Evolutionary conservation across 768 basidiomycete species (phyloP).

Genomic region (Panaeolus papilionaceus): DNA sequence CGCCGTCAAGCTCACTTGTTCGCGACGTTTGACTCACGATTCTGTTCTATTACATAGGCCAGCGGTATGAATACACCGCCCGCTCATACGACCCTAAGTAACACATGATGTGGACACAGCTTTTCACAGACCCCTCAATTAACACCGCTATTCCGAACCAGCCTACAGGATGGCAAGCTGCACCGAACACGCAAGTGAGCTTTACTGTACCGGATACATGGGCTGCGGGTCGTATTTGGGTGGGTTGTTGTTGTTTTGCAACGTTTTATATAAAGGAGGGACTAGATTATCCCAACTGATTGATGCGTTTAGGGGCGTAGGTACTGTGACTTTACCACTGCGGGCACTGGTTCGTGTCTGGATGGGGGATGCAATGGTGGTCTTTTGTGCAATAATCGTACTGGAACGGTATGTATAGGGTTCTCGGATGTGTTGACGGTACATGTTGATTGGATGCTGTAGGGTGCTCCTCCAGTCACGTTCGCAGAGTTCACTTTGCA

Average conservation of each 20-base stretch:
- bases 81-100: background rate
- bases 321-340: background rate
- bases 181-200: slow-evolving; percentile 4
- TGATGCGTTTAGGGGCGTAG: background rate
- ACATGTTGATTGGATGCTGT: slow-evolving; percentile 32
- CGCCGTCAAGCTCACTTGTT: background rate
- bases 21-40: background rate
- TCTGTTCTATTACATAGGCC: background rate
- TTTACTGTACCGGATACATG: slow-evolving; percentile 7
- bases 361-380: slow-evolving; percentile 2
- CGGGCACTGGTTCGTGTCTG: background rate
- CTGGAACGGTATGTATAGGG: background rate
- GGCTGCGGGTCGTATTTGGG: slow-evolving; percentile 1
- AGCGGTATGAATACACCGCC: background rate
- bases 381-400: slow-evolving; percentile 3
- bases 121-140: background rate
- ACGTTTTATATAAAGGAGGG: background rate
- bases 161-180: slow-evolving; percentile 4
- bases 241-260: background rate
- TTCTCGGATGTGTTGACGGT: background rate
- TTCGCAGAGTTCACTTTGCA: slow-evolving; percentile 15
- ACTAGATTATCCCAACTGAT: background rate
- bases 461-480: slow-evolving; percentile 8
- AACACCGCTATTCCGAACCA: background rate
- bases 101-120: background rate